Conservation (phyloP, 2,329 filamentous ascomycete species). For the Metarhizium brunneum region DNA sequence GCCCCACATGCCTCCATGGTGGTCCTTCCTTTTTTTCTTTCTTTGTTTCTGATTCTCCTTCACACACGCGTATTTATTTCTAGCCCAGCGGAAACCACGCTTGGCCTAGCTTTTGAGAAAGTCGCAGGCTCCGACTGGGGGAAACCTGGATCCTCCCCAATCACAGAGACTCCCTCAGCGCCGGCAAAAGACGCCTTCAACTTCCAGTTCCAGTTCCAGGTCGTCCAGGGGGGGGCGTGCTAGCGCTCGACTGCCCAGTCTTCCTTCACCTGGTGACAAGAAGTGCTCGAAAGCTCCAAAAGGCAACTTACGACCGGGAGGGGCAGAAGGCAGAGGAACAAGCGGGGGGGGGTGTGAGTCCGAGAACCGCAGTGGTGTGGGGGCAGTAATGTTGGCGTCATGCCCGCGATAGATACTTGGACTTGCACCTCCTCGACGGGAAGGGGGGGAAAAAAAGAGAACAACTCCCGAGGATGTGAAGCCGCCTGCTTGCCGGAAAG, state of each 20-base stretch:
- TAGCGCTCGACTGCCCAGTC: not conserved
- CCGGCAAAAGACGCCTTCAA: not conserved
- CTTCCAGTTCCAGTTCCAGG: too few species aligned
- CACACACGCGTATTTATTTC: not conserved
- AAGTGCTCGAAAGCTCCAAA: not conserved
- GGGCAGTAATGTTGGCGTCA: not conserved
- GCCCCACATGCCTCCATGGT: not conserved
- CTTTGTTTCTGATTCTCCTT: not conserved
- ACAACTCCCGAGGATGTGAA: too few species aligned
- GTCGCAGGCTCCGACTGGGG: constrained; percentile 13
- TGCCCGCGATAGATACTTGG: not conserved
- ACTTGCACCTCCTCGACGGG: not conserved
- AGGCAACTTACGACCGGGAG: not conserved
- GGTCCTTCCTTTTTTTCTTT: not conserved
- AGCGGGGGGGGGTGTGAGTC: not conserved
- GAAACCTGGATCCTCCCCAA: constrained; percentile 12
- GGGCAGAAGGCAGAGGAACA: not conserved
- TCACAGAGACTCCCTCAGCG: not conserved
- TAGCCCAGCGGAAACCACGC: not conserved
- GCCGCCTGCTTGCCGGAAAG: too few species aligned
- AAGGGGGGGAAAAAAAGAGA: too few species aligned
- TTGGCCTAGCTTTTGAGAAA: not conserved
- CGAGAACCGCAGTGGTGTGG: not conserved
- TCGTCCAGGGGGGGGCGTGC: too few species aligned
- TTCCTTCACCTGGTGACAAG: not conserved